phyloP scores from a whole-genome alignment of 306 rosid genomes.

The Calophaca sinica region DNA sequence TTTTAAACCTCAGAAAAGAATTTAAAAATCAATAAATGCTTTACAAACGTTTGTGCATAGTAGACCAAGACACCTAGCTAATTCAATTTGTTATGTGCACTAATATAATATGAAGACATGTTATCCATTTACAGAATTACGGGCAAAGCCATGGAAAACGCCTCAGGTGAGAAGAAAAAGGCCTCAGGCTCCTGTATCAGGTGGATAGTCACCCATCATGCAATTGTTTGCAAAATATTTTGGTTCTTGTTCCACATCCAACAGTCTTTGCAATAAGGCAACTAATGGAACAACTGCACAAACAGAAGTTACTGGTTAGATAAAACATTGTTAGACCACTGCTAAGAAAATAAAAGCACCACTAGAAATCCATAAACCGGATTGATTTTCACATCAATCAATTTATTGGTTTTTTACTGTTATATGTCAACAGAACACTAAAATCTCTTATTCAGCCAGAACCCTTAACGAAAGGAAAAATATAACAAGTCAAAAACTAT shows the following conservation, averaged over 20 bases:
- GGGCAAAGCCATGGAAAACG: not conserved
- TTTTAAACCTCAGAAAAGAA: conserved; percentile 36
- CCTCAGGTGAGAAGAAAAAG: conserved; percentile 12
- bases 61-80: conserved; percentile 41
- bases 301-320: conserved; percentile 44
- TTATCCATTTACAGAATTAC: conserved; percentile 28
- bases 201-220: conserved; percentile 36
- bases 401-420: not conserved
- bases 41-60: conserved; percentile 36
- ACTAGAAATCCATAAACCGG: not conserved
- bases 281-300: conserved; percentile 45
- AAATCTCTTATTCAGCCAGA: not conserved
- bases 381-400: conserved; percentile 12
- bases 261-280: conserved; percentile 30
- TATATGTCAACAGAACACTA: not conserved
- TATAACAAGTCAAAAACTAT: conserved; percentile 18
- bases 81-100: conserved; percentile 40
- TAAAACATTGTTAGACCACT: conserved; percentile 2
- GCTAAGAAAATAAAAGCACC: conserved; percentile 2
- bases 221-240: conserved; percentile 19
- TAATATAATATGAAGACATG: not conserved
- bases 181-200: conserved; percentile 25
- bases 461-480: not conserved
- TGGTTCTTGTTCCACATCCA: conserved; percentile 41
- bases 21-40: conserved; percentile 36